phyloP scores from a whole-genome alignment of 2,329 filamentous ascomycete genomes.

The Aureobasidium vineae region DNA sequence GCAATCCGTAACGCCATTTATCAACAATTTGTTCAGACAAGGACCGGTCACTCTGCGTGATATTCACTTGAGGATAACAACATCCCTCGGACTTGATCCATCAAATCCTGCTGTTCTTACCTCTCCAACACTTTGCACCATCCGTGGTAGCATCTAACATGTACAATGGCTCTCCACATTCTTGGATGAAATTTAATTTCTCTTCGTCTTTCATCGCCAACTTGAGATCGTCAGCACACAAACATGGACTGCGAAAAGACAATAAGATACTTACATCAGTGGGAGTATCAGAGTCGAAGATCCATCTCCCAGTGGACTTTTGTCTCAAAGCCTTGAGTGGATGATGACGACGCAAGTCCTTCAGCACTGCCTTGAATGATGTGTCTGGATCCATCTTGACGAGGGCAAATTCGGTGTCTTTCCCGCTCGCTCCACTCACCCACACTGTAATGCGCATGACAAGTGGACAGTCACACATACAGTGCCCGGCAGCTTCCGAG shows the following conservation, averaged over 20 bases:
- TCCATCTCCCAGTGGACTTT: background rate
- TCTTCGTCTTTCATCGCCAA: background rate
- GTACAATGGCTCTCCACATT: background rate
- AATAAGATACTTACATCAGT: background rate
- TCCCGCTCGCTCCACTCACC: background rate
- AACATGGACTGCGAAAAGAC: background rate
- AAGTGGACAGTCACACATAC: background rate
- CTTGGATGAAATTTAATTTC: background rate
- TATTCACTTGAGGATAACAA: background rate
- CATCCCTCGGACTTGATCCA: background rate
- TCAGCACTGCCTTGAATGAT: background rate
- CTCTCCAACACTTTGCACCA: background rate
- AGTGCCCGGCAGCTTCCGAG: background rate
- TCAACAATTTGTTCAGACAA: background rate
- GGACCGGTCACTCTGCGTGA: background rate
- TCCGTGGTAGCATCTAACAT: background rate
- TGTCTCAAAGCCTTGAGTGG: background rate
- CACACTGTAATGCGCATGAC: background rate
- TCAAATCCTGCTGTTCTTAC: background rate
- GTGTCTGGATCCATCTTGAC: constrained; percentile 7
- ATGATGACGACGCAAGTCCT: background rate
- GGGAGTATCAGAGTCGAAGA: background rate
- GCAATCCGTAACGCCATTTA: background rate
- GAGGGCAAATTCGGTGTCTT: background rate
- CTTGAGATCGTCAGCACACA: background rate